phyloP scores from a whole-genome alignment of 352 stramenopile species.

The Phytophthora nicotianae region DNA sequence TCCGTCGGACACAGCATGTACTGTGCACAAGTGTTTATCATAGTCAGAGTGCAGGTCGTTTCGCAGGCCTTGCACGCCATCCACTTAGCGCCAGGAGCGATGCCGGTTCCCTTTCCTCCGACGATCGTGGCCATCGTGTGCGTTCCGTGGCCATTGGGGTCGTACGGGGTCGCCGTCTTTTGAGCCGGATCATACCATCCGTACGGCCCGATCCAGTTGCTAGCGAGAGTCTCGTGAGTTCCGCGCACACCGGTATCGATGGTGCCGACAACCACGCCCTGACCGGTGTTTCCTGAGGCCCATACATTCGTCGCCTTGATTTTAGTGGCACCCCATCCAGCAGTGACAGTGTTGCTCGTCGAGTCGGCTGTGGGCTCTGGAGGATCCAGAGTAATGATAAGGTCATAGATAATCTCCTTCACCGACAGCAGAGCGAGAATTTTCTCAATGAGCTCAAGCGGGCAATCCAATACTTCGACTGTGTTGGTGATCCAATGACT shows the following conservation, averaged over 20 bases:
- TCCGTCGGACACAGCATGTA: constrained; percentile 70
- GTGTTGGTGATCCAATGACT: constrained; percentile 51
- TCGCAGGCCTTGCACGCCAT: constrained; percentile 58
- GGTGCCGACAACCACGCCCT: constrained; percentile 42
- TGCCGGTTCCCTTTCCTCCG: constrained; percentile 39
- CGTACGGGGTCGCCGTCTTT: constrained; percentile 40
- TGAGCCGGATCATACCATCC: constrained; percentile 51
- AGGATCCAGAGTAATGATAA: constrained; percentile 24
- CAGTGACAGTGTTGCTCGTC: constrained; percentile 25
- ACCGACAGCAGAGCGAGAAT: constrained; percentile 27
- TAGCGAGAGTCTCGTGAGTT: constrained; percentile 40
- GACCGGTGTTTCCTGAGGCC: constrained; percentile 29
- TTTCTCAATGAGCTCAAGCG: constrained; percentile 24
- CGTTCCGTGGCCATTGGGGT: constrained; percentile 54
- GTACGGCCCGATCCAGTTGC: constrained; percentile 41
- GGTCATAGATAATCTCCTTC: constrained; percentile 36
- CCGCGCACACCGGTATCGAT: constrained; percentile 47
- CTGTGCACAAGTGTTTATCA: constrained; percentile 47
- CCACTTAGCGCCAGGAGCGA: constrained; percentile 54
- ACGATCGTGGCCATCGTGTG: constrained; percentile 60
- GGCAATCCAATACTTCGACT: constrained; percentile 34
- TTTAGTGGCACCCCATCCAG: constrained; percentile 41
- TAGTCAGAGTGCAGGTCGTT: constrained; percentile 27
- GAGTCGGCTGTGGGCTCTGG: constrained; percentile 20
- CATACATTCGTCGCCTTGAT: constrained; percentile 48